Base-by-base conservation (phyloP, 208 protist species). In the Leishmania amazonensis region DNA sequence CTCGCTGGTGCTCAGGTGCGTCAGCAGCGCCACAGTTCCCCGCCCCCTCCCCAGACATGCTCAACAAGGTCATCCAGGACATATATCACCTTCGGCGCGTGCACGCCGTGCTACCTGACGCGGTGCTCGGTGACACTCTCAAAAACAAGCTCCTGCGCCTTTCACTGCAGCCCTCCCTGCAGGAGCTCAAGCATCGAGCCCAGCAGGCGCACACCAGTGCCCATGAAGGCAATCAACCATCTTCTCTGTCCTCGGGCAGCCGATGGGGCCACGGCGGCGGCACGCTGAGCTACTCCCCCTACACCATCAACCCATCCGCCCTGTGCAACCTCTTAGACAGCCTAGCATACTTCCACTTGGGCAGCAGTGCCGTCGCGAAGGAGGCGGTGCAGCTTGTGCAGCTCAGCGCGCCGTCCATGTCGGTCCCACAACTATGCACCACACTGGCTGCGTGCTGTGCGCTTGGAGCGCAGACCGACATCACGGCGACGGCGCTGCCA, bases 31-130 rank as follows among this genome's bases (percentile, higher is more conserved):
- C 42, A 31, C 21, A 17, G 67, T 19, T 74, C 11, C 42, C 35
- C 64, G 2, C 17, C 8, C 7, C 64, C 28, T 53, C 42, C 3
- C 42, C 68, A 74, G 24, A 15, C n/a, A 96, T 95, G 93, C 82
- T 95, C 24, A 88, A 85, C 49, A 84, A 88, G 40, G 87, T 91
- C 42, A 94, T 97, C 67, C 77, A 83, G 7, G 90, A 95, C 65
- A 85, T 97, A 49, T 90, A 94, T 77, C 88, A 94, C 78, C 85
- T 97, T 62, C 90, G 89, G 58, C 87, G 89, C n/a, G 86, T 96
- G 64, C 93, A 97, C 81, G 85, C 84, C 58, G 77, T 95, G 28
- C 40, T 96, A 42, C 84, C 85, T 1, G 93, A 96, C 67, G 83
- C 89, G 9, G 87, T 85, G 54, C 92, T 97, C 47, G 87, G 87